Percentiles rank a stretch among this genome's conserved stretches.
Evolutionary conservation across 192 early-diverging fungal species (phyloP).

Genomic region (Rhizophagus sp.): DNA sequence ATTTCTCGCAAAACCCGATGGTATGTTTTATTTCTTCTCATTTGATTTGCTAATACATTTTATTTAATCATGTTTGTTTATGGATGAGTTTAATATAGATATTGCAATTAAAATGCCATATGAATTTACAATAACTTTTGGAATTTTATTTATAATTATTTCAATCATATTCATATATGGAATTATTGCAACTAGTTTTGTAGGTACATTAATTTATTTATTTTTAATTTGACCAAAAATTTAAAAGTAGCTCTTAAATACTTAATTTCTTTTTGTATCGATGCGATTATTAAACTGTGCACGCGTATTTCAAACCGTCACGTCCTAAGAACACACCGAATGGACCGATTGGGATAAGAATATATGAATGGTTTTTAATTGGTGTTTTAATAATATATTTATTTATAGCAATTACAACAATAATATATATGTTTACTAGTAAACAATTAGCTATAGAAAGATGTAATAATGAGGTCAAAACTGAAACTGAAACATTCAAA

Average conservation of each 20-base stretch:
- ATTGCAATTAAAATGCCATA: neutral
- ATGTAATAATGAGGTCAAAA: neutral
- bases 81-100: neutral
- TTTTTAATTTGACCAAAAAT: neutral
- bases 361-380: neutral
- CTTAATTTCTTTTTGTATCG: neutral
- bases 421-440: neutral
- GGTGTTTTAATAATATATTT: neutral
- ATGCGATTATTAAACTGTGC: too few relatives aligned
- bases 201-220: neutral
- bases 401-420: neutral
- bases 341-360: neutral
- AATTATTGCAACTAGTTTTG: neutral
- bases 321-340: neutral
- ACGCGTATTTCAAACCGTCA: too few relatives aligned
- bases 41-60: neutral
- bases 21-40: neutral
- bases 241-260: neutral
- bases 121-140: neutral
- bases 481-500: too few relatives aligned
- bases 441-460: neutral
- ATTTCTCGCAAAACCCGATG: neutral
- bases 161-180: neutral
- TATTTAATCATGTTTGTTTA: neutral
- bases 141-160: neutral